These are phyloP conservation scores for Phaseolus coccineus DNA, from an alignment of 331 rosid genomes.

Conservation along the genomic window DNA sequence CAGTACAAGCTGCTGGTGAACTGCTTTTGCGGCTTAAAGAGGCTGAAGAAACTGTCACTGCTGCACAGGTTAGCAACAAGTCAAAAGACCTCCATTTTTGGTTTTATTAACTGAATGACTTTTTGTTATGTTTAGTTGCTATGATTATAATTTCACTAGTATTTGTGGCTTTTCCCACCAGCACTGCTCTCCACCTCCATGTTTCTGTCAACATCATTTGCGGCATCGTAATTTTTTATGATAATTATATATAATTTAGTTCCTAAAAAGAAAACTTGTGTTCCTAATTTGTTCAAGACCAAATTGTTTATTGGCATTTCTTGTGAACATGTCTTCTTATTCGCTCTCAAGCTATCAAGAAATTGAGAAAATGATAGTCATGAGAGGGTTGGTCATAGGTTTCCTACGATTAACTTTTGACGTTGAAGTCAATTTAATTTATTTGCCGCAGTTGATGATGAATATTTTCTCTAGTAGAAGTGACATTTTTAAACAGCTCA, in stretches of 20 bases:
- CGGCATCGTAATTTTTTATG: not conserved
- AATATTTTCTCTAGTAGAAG: no score
- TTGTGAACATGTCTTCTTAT: conserved; percentile 5
- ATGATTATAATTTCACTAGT: not conserved
- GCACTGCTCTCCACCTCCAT: not conserved
- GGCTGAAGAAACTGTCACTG: conserved; percentile 84
- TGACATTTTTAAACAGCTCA: no score
- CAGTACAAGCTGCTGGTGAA: conserved; percentile 99
- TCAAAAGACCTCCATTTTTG: conserved; percentile 19
- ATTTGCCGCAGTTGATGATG: no score
- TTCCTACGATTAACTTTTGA: not conserved
- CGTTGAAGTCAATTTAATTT: not conserved
- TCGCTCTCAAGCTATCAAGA: not conserved
- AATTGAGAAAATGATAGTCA: not conserved
- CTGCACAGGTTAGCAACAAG: conserved; percentile 71
- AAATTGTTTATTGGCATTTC: not conserved
- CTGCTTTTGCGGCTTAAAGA: conserved; percentile 91
- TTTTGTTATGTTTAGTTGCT: not conserved
- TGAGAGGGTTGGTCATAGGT: not conserved
- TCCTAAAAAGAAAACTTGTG: not conserved
- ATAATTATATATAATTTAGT: not conserved
- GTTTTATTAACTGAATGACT: not conserved
- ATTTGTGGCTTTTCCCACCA: conserved; percentile 4
- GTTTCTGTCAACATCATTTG: not conserved
- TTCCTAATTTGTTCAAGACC: no score